Evolutionary conservation across 805 yeast species (phyloP).

Genomic region (Candida silvatica): DNA sequence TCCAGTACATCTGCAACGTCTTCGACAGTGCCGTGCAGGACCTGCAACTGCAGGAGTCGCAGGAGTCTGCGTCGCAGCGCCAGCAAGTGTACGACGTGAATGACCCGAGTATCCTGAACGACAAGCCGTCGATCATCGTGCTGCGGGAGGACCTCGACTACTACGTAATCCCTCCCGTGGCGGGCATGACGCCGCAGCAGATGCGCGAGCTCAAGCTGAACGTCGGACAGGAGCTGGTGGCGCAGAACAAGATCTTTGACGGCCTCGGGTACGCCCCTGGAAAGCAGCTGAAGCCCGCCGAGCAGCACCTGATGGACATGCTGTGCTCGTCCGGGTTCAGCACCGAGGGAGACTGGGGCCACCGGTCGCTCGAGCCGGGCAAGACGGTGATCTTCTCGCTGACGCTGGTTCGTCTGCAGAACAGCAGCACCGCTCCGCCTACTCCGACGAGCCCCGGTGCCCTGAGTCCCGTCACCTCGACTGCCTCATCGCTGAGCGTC

Average conservation of each 20-base stretch:
- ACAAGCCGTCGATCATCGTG: slow-evolving; percentile 86
- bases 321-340: slow-evolving; percentile 81
- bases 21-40: slow-evolving; percentile 66
- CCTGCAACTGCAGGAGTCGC: slow-evolving; percentile 33
- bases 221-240: slow-evolving; percentile 60
- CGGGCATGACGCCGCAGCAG: slow-evolving; percentile 45
- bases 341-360: slow-evolving; percentile 72
- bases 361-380: slow-evolving; percentile 77
- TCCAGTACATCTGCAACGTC: slow-evolving; percentile 68
- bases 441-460: slow-evolving; percentile 14
- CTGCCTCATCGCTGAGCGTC: slow-evolving; percentile 11
- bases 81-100: slow-evolving; percentile 21
- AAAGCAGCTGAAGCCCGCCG: slow-evolving; percentile 74
- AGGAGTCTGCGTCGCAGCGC: slow-evolving; percentile 8
- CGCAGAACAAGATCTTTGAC: slow-evolving; percentile 56
- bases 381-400: slow-evolving; percentile 83
- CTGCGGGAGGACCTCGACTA: slow-evolving; percentile 90
- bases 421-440: slow-evolving; percentile 12
- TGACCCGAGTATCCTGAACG: slow-evolving; percentile 59
- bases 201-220: slow-evolving; percentile 62
- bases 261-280: slow-evolving; percentile 62
- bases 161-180: slow-evolving; percentile 75
- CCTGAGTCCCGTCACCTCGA: slow-evolving; percentile 4
- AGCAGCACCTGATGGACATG: slow-evolving; percentile 92
- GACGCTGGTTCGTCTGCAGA: slow-evolving; percentile 55